Evolutionary conservation across 192 early-diverging fungal genomes (phyloP), one percentile per base, ranked within the genome.

Genomic region (Entomortierella parvispora): DNA sequence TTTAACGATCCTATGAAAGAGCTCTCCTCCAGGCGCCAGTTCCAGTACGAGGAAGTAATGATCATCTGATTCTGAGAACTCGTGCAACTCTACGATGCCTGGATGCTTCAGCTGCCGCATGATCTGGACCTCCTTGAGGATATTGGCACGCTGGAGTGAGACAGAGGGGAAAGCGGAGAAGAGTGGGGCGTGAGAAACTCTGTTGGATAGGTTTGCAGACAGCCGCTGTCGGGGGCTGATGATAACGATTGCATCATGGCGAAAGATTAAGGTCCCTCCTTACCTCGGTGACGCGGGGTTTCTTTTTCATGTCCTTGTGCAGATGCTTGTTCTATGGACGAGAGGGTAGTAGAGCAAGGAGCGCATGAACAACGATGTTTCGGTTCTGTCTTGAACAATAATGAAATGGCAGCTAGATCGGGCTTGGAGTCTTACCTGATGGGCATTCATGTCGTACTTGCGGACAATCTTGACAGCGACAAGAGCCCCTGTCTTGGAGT

Each of bases 381-480:
- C n/a, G n/a, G n/a, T n/a, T n/a, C n/a, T n/a, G n/a, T n/a, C n/a
- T n/a, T n/a, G n/a, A n/a, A n/a, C n/a, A n/a, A n/a, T n/a, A n/a
- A n/a, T n/a, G n/a, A n/a, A n/a, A n/a, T n/a, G n/a, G n/a, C n/a
- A n/a, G n/a, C n/a, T n/a, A n/a, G n/a, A n/a, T n/a, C n/a, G n/a
- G 37, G 26, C 69, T 54, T 1, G 2, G 8, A 46, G 14, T 28
- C 44, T 52, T 76, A 88, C 85, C 84, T 93, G 89, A 51, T 85
- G 81, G 22, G 88, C 74, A 57, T 86, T 86, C 69, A 93, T 70
- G 25, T 93, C 90, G 14, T 68, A 62, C 70, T 92, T 95, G 68
- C 88, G 77, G 6, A 92, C 93, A 4, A 91, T 85, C 80, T 95
- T 95, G 77, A 95, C 86, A 17, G 93, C 94, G 31, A 95, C 94